Evolutionary conservation across 352 stramenopile species (phyloP).

Genomic region (Phytophthora palmivora): DNA sequence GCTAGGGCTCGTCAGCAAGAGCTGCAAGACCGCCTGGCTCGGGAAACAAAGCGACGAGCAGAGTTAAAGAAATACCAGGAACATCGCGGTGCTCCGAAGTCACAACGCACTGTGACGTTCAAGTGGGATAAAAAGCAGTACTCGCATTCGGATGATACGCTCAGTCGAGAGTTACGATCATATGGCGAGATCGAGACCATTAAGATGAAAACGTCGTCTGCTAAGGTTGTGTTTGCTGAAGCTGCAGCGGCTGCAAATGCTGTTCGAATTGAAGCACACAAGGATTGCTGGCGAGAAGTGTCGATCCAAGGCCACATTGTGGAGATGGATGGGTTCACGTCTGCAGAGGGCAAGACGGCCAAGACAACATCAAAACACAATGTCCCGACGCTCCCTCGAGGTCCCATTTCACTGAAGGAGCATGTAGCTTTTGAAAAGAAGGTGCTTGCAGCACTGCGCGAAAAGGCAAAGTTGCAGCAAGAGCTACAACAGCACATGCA

Average conservation of each 20-base stretch:
- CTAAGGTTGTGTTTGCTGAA: conserved; percentile 67
- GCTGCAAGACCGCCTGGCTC: conserved; percentile 54
- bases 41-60: conserved; percentile 47
- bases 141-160: conserved; percentile 82
- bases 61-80: conserved; percentile 44
- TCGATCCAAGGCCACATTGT: conserved; percentile 80
- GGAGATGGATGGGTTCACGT: conserved; percentile 52
- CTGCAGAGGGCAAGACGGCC: conserved; percentile 26
- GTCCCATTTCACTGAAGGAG: conserved; percentile 58
- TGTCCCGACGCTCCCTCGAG: conserved; percentile 42
- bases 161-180: conserved; percentile 57
- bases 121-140: conserved; percentile 76
- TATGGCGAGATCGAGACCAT: conserved; percentile 77
- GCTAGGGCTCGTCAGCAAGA: conserved; percentile 58
- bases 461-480: conserved; percentile 46
- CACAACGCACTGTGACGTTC: conserved; percentile 77
- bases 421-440: conserved; percentile 62
- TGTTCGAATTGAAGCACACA: conserved; percentile 78
- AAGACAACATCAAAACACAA: conserved; percentile 18
- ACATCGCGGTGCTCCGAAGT: conserved; percentile 44
- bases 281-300: conserved; percentile 69
- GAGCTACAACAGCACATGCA: conserved; percentile 28
- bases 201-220: conserved; percentile 74
- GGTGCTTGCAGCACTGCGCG: conserved; percentile 59
- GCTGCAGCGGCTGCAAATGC: conserved; percentile 56